Evolutionary conservation across 208 protist species (phyloP), one percentile per base, ranked within the genome.

Genomic region (Acanthamoeba healyi): DNA sequence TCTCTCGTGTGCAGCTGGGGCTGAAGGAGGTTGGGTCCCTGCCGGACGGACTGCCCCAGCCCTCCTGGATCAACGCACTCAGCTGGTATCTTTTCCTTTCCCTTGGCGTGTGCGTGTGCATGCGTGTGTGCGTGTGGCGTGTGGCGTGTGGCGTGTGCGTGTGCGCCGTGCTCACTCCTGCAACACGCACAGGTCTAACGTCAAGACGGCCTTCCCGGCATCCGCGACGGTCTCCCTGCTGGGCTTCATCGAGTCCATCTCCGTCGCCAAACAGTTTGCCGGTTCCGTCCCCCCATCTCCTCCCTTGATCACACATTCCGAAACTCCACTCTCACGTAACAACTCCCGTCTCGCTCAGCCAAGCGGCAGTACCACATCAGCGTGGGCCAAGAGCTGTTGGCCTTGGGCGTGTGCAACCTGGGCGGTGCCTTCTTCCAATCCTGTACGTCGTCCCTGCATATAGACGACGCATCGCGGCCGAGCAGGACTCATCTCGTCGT

Each of bases 241-340:
- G 44, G 44, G 81, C 15, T 89, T 89, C 34, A 89, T 89, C 34
- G 81, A 89, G 54, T 56, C 51, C 81, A 63, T 89, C 7, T 89
- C 81, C 38, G 81, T 89, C n/a, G 81, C 81, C 38, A 89, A 89
- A 19, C 81, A 89, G 24, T 89, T 89, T 26, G 81, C 79, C 7
- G 77, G 77, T 87, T 36, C 63, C 63, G 4, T 72, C 34, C 14
- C 14, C 44, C 44, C 12, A 15, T 49, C 44, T 15, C 44, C 44
- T 49, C 7, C 44, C 44, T 49, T 49, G 44, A 49, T 12, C 44
- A 12, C 7, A 12, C 44, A 15, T 49, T 49, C n/a, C n/a, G n/a
- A n/a, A n/a, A n/a, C n/a, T 49, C 44, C 7, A 12, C 44, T 49
- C 44, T 15, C 44, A 4, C 44, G 7, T 49, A 49, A 4, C 15